Conservation (phyloP, 352 stramenopile genomes). For the Globisporangium echinulatum region DNA sequence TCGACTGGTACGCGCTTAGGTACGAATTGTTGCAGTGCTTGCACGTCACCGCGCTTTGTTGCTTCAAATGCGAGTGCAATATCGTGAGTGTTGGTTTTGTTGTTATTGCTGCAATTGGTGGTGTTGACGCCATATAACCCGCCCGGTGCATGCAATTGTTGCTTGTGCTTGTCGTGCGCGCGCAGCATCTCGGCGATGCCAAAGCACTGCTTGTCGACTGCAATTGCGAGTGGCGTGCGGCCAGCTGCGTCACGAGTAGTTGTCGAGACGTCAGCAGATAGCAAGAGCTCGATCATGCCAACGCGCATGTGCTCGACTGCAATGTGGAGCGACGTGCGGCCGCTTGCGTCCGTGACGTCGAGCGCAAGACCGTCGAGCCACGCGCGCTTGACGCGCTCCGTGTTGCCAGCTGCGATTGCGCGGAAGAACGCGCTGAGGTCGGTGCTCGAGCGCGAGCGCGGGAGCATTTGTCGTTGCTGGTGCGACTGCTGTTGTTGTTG, state of each 20-base stretch:
- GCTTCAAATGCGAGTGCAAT: constrained; percentile 51
- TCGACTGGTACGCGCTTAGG: constrained; percentile 51
- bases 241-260: constrained; percentile 46
- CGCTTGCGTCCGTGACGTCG: constrained; percentile 42
- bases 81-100: constrained; percentile 31
- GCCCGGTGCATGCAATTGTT: constrained; percentile 15
- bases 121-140: background rate
- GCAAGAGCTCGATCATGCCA: constrained; percentile 63
- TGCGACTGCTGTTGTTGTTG: background rate
- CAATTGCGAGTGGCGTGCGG: constrained; percentile 61
- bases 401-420: constrained; percentile 56
- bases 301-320: constrained; percentile 67
- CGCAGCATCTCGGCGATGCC: constrained; percentile 60
- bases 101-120: background rate
- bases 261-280: constrained; percentile 62
- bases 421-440: constrained; percentile 48
- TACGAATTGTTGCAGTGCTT: constrained; percentile 43
- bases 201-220: constrained; percentile 49
- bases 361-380: constrained; percentile 64
- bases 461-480: constrained; percentile 8
- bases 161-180: constrained; percentile 45
- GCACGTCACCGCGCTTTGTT: constrained; percentile 43
- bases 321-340: constrained; percentile 69
- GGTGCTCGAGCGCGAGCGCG: constrained; percentile 22
- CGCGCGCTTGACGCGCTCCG: constrained; percentile 66